Conservation (phyloP, 2,329 filamentous ascomycete species). For the Alternaria angustiovoidea region DNA sequence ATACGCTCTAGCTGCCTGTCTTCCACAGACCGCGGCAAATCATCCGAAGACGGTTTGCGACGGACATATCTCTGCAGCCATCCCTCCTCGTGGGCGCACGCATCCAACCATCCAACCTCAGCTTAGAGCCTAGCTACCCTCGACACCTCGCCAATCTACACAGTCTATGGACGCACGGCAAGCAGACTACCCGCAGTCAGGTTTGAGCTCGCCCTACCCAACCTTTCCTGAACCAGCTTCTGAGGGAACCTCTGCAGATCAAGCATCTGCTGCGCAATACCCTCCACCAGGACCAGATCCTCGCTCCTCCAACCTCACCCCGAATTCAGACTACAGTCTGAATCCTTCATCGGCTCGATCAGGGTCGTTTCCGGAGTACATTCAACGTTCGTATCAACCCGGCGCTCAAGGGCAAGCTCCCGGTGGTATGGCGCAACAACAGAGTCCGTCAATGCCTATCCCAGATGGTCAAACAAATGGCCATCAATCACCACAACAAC, state of each 20-base stretch:
- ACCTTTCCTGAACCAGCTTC: slow-evolving; percentile 70
- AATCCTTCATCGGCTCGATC: slow-evolving; percentile 80
- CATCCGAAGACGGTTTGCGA: slow-evolving; percentile 49
- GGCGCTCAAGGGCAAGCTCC: slow-evolving; percentile 76
- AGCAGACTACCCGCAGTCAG: slow-evolving; percentile 62
- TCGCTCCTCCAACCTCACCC: slow-evolving; percentile 77
- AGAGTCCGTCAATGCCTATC: slow-evolving; percentile 95
- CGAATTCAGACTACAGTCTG: slow-evolving; percentile 86
- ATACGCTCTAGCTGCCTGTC: slow-evolving; percentile 35
- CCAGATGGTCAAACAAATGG: slow-evolving; percentile 77
- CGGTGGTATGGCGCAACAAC: slow-evolving; percentile 97
- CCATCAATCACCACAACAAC: slow-evolving; percentile 71
- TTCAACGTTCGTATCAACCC: slow-evolving; percentile 81
- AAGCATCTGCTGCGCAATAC: slow-evolving; percentile 91
- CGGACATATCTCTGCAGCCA: slow-evolving; percentile 59
- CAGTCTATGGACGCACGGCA: slow-evolving; percentile 64
- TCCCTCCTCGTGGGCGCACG: slow-evolving; percentile 52
- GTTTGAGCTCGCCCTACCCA: slow-evolving; percentile 64
- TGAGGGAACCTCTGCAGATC: slow-evolving; percentile 88
- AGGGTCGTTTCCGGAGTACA: slow-evolving; percentile 85
- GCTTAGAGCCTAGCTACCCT: slow-evolving; percentile 49
- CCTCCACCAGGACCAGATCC: slow-evolving; percentile 78
- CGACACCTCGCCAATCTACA: slow-evolving; percentile 40
- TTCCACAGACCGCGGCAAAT: slow-evolving; percentile 48
- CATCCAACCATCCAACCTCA: slow-evolving; percentile 43